A percentile compares a stretch with the other conserved stretches of the same genome.
These are phyloP conservation scores for Graphilbum ipis-grandicollis DNA, from an alignment of 2,329 filamentous ascomycete genomes.

Conservation along the genomic window DNA sequence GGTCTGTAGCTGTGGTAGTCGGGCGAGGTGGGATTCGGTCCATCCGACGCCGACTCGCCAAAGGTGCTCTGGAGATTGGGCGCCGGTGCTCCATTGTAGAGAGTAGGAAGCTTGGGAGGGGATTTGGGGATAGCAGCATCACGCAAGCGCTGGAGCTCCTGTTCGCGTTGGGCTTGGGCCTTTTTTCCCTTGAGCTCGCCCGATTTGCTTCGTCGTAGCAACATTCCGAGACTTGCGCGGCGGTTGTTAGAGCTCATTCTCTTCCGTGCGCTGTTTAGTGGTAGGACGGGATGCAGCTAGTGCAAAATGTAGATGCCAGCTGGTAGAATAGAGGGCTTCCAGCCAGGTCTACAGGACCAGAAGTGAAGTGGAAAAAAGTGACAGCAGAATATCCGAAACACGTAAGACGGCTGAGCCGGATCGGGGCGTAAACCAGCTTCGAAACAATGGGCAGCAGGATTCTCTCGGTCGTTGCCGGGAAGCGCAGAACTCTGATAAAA, in stretches of 20 bases:
- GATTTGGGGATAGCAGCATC: conserved; percentile 26
- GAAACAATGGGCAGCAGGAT: too few relatives aligned
- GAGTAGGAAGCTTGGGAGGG: conserved; percentile 33
- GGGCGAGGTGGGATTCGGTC: neutral
- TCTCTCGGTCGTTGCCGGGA: too few relatives aligned
- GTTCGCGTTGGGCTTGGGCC: conserved; percentile 33
- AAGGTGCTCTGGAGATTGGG: conserved; percentile 23
- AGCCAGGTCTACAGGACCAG: neutral
- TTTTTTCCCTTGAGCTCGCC: conserved; percentile 48
- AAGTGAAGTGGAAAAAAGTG: too few relatives aligned
- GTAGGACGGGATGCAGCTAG: neutral
- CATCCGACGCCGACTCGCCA: conserved; percentile 40
- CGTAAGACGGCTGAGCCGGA: too few relatives aligned
- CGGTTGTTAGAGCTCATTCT: conserved; percentile 20
- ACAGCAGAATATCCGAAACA: too few relatives aligned
- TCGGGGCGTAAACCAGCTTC: too few relatives aligned
- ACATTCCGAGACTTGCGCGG: conserved; percentile 34
- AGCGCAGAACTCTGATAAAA: too few relatives aligned
- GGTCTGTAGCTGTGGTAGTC: conserved; percentile 13
- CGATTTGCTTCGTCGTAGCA: conserved; percentile 52
- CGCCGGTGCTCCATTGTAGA: conserved; percentile 28
- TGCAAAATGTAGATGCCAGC: too few relatives aligned
- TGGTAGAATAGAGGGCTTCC: too few relatives aligned
- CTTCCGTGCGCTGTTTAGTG: conserved; percentile 2
- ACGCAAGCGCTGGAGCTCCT: conserved; percentile 33